Evolutionary conservation across 306 rosid species (phyloP), one percentile per base, ranked within the genome.

Genomic region (Biancaea sappan): DNA sequence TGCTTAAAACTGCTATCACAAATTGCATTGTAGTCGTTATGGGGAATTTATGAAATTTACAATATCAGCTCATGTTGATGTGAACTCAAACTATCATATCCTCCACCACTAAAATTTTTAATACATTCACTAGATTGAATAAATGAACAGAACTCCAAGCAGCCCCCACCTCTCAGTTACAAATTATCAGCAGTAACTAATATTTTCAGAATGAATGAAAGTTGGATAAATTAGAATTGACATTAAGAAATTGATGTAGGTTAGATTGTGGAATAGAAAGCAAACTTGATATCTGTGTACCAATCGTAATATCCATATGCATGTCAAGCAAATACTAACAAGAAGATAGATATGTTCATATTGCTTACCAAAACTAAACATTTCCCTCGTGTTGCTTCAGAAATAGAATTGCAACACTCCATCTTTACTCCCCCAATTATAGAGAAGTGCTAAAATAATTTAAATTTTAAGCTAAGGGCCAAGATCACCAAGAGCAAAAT

Each of bases 321-420:
- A n/a, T n/a, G n/a, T n/a, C n/a, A n/a, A n/a, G n/a, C n/a, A n/a
- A n/a, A n/a, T n/a, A n/a, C n/a, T n/a, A n/a, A n/a, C n/a, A n/a
- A n/a, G n/a, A n/a, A n/a, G n/a, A n/a, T n/a, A n/a, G n/a, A n/a
- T n/a, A n/a, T n/a, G n/a, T n/a, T n/a, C n/a, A n/a, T n/a, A 59
- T 51, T 9, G 8, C 29, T 16, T 31, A 53, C 43, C 37, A 11
- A 50, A 70, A 77, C 37, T 12, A 70, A 47, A 26, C 11, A 9
- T 53, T 41, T 34, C 29, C 51, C 16, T 11, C 7, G 8, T 44
- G 50, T 67, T 73, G 79, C 57, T 73, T 67, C 66, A 50, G 35
- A 72, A 25, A 78, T 46, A 40, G 52, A 63, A 64, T 28, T 60
- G 29, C 21, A 56, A 66, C 12, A 15, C 16, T 53, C 32, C 6